Conservation (phyloP, 345 rosid species). For the Brassica rapa region DNA sequence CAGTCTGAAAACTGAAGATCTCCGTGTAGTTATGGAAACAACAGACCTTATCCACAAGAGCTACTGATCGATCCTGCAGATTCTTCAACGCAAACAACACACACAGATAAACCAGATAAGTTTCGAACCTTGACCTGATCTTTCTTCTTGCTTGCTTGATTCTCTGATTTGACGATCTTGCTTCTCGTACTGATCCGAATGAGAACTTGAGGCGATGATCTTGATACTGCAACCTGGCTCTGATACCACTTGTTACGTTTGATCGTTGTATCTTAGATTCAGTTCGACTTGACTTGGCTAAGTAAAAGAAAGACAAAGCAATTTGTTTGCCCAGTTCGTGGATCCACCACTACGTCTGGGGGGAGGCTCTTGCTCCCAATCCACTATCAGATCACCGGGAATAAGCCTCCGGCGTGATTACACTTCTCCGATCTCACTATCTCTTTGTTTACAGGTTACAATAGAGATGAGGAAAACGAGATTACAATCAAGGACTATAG, state of each 20-base stretch:
- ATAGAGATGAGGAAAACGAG: not conserved
- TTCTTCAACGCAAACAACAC: not conserved
- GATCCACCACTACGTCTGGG: not conserved
- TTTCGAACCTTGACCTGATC: not conserved
- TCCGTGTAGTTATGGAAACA: not conserved
- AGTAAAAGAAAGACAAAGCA: too few relatives aligned
- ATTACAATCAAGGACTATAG: not conserved
- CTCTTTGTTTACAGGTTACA: too few relatives aligned
- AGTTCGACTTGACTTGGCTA: not conserved
- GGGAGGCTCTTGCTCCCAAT: not conserved
- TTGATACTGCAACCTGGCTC: not conserved
- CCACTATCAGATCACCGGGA: not conserved
- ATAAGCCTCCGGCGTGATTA: not conserved
- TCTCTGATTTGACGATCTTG: not conserved
- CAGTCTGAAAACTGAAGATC: not conserved
- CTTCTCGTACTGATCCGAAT: not conserved
- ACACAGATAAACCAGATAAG: not conserved
- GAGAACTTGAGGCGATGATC: not conserved
- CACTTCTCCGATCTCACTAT: not conserved
- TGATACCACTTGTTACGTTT: not conserved
- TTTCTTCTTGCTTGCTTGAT: not conserved
- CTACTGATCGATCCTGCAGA: not conserved
- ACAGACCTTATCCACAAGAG: not conserved
- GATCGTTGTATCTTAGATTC: not conserved
- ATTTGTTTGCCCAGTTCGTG: not conserved